A percentile compares a stretch with the other conserved stretches of the same genome.
Evolutionary conservation across 2,329 filamentous ascomycete genomes (phyloP).

Genomic region (Rhynchosporium agropyri): DNA sequence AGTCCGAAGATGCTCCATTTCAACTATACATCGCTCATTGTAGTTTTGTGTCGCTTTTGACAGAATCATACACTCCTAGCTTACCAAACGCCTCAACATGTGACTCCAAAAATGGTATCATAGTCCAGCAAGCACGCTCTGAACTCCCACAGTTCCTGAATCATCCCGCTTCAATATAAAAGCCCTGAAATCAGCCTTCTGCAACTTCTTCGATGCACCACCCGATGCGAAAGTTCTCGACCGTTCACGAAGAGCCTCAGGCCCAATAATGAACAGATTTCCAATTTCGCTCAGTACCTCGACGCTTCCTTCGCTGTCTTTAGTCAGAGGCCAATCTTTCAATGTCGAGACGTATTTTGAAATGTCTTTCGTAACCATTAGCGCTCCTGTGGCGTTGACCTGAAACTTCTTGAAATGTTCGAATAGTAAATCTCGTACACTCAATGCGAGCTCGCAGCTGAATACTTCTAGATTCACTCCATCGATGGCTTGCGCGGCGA

Average conservation of each 20-base stretch:
- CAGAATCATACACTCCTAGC: background rate
- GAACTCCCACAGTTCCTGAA: constrained; percentile 76
- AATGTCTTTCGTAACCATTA: constrained; percentile 96
- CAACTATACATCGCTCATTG: background rate
- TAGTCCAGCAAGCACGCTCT: constrained; percentile 69
- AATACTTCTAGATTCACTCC: constrained; percentile 83
- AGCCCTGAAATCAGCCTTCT: constrained; percentile 73
- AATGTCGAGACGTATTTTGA: constrained; percentile 88
- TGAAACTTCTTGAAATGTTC: constrained; percentile 94
- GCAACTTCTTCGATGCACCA: constrained; percentile 55
- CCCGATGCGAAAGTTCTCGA: constrained; percentile 57
- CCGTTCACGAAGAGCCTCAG: constrained; percentile 74
- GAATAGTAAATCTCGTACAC: constrained; percentile 76
- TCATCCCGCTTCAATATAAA: constrained; percentile 89
- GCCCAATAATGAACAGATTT: constrained; percentile 91
- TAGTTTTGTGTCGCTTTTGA: background rate
- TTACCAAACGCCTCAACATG: constrained; percentile 13
- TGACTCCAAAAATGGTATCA: constrained; percentile 31
- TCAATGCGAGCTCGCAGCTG: constrained; percentile 79
- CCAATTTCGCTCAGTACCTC: constrained; percentile 92
- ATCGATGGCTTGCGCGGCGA: constrained; percentile 71
- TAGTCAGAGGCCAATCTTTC: constrained; percentile 76
- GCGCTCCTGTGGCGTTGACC: constrained; percentile 87
- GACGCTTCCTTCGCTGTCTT: constrained; percentile 68
- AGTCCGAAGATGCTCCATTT: background rate